Evolutionary conservation across 345 rosid species (phyloP).

Genomic region (Rhodamnia rubescens): DNA sequence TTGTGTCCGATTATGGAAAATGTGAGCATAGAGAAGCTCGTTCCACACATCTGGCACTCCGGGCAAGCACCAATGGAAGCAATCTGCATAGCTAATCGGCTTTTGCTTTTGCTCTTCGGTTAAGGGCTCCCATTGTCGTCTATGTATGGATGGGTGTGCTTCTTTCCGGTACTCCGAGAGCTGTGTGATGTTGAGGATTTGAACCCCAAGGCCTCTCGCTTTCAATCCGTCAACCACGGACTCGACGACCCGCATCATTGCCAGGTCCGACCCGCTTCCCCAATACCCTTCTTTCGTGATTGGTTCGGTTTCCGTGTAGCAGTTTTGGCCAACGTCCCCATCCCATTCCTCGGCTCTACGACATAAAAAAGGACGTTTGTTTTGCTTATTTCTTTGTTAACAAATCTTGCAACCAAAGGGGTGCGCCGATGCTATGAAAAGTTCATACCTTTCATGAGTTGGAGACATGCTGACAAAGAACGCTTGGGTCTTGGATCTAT

Average conservation of each 20-base stretch:
- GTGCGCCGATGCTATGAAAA: background rate
- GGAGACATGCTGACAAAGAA: constrained; percentile 90
- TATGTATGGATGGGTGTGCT: constrained; percentile 58
- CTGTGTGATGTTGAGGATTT: constrained; percentile 68
- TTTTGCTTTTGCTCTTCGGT: constrained; percentile 33
- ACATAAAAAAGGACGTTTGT: background rate
- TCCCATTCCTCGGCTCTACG: constrained; percentile 78
- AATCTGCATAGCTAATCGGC: constrained; percentile 65
- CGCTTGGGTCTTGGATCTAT: constrained; percentile 49
- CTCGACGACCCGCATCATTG: constrained; percentile 45
- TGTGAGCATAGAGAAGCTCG: constrained; percentile 57
- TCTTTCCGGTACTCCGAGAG: constrained; percentile 76
- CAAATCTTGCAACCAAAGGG: background rate
- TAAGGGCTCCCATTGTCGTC: constrained; percentile 61
- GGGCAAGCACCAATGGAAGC: constrained; percentile 92
- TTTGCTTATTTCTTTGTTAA: background rate
- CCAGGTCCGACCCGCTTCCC: constrained; percentile 38
- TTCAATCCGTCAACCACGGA: constrained; percentile 23
- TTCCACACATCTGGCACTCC: constrained; percentile 97
- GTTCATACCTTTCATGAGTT: constrained; percentile 57
- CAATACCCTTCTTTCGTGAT: constrained; percentile 35
- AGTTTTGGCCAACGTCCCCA: constrained; percentile 31
- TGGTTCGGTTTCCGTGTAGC: constrained; percentile 48
- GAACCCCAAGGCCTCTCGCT: constrained; percentile 36
- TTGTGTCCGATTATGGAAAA: constrained; percentile 3